These are phyloP conservation scores for Xylaria bambusicola DNA, from an alignment of 495 filamentous ascomycete species.

Conservation along the genomic window DNA sequence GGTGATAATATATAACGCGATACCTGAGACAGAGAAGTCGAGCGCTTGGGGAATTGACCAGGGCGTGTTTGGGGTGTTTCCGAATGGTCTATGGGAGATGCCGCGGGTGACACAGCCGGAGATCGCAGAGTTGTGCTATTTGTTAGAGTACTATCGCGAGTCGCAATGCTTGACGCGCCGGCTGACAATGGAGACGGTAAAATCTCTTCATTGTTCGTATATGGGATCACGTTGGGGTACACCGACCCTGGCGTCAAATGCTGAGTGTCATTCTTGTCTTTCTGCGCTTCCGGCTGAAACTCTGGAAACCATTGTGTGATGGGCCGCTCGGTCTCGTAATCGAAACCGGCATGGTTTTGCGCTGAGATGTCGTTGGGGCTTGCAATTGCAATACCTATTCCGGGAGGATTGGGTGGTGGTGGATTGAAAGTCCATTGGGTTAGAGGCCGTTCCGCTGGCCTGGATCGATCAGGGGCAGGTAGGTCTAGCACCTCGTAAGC, in stretches of 20 bases:
- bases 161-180: not conserved
- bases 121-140: not conserved
- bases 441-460: slow-evolving; percentile 21
- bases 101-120: not conserved
- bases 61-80: not conserved
- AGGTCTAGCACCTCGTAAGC: slow-evolving; percentile 5
- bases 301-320: slow-evolving; percentile 21
- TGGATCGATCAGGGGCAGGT: slow-evolving; percentile 22
- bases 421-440: slow-evolving; percentile 33
- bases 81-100: not conserved
- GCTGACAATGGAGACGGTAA: not conserved
- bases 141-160: not conserved
- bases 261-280: slow-evolving; percentile 4
- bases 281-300: not conserved
- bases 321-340: slow-evolving; percentile 8
- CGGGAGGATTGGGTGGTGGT: slow-evolving; percentile 9
- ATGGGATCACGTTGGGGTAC: not conserved
- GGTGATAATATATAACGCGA: slow-evolving; percentile 10
- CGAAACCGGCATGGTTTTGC: not conserved
- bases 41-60: slow-evolving; percentile 13
- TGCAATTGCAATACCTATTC: slow-evolving; percentile 6
- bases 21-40: slow-evolving; percentile 14
- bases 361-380: not conserved
- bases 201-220: not conserved
- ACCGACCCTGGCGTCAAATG: not conserved